Base-by-base conservation (phyloP, 1,284 basidiomycete species). In the Rhodotorula sp. region DNA sequence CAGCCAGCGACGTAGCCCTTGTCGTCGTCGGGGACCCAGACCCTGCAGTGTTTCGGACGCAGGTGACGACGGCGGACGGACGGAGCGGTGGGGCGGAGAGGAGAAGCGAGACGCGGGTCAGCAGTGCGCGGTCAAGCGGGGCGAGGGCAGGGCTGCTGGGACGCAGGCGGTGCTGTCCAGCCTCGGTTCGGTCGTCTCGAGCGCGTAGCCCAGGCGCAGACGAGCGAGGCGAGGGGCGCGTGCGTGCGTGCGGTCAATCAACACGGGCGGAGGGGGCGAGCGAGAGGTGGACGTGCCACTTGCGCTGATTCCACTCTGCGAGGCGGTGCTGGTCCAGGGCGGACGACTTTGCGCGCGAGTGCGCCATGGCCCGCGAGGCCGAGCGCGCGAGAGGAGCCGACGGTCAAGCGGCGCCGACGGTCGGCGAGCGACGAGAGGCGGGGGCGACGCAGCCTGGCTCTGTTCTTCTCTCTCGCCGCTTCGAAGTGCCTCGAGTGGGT, bases 1-100 rank as follows among this genome's bases (percentile, higher is more conserved):
- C 91, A 95, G 66, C 90, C 93, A 56, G 91, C 89, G 53, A 95
- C 85, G 81, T 96, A 97, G 9, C 94, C 94, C 72, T 93, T 90
- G 80, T 87, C 87, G 75, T 90, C 87, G 81, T 96, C 93, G 2
- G 92, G 92, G 41, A 95, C 90, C 93, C 93, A 97, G 4, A 97
- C 93, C 77, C 82, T 77, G 65, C 55, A 27, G 4, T 23, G 21
- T 19, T 27, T 56, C 14, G 21, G 41, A 53, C 9, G 14, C 25
- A 21, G 13, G 34, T 21, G 49, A 49, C 23, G 12, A 52, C 41
- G 46, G 12, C n/a, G 34, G 49, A 45, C 45, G 50, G 23, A 10
- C 21, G 4, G 44, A 14, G n/a, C 23, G 58, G 52, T n/a, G 42
- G 53, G 10, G 48, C 7, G 7, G 7, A 27, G 48, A 25, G 16